Percentiles rank a stretch among this genome's conserved stretches.
Evolutionary conservation across 2,329 filamentous ascomycete species (phyloP).

Genomic region (Talaromyces sp.): DNA sequence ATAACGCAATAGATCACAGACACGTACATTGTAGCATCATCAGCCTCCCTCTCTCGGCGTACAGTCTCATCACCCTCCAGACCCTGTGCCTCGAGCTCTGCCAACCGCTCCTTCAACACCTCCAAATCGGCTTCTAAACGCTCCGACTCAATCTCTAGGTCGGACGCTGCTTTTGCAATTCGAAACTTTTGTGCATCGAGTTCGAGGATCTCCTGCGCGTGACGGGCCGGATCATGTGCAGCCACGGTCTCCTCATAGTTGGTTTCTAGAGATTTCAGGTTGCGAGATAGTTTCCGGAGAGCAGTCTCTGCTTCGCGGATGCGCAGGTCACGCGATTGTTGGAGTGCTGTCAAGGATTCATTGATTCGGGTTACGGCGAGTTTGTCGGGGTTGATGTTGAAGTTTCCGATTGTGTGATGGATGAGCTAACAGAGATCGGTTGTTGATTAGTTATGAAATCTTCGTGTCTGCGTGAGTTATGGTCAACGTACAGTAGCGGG

Average conservation of each 20-base stretch:
- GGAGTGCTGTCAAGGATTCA: conserved; percentile 78
- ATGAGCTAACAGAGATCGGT: conserved; percentile 63
- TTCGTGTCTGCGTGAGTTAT: background rate
- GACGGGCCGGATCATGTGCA: conserved; percentile 71
- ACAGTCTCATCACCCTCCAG: conserved; percentile 65
- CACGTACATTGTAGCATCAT: conserved; percentile 47
- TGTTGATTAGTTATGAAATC: too few relatives aligned
- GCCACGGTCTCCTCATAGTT: conserved; percentile 74
- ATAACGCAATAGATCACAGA: background rate
- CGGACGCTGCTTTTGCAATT: conserved; percentile 83
- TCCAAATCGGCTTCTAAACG: conserved; percentile 75
- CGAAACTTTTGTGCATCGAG: conserved; percentile 94
- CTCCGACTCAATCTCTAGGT: conserved; percentile 93
- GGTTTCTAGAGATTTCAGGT: conserved; percentile 68
- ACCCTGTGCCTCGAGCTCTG: conserved; percentile 82
- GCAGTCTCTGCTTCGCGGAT: conserved; percentile 66
- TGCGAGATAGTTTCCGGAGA: conserved; percentile 70
- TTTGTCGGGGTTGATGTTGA: conserved; percentile 90
- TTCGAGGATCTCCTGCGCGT: conserved; percentile 78
- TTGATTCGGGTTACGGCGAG: conserved; percentile 76
- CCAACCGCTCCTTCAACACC: conserved; percentile 69
- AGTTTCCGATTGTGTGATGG: conserved; percentile 85
- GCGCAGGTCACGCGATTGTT: conserved; percentile 76
- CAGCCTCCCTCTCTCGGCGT: conserved; percentile 51
- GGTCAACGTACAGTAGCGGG: conserved; percentile 67